Evolutionary conservation across 2,329 filamentous ascomycete species (phyloP).

Genomic region (Blastomyces parvus): DNA sequence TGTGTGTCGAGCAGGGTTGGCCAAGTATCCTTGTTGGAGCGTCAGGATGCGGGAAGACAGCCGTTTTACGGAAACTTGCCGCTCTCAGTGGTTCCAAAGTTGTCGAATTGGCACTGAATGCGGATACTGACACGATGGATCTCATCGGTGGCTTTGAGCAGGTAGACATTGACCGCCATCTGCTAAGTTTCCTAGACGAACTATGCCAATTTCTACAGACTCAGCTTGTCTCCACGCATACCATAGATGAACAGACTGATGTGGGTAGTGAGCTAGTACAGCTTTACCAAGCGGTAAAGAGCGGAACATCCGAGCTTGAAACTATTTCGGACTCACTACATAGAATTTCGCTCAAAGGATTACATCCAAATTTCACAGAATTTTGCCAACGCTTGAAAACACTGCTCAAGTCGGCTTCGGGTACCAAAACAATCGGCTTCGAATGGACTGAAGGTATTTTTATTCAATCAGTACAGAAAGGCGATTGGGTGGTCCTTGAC

Average conservation of each 20-base stretch:
- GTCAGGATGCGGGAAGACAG: slow-evolving; percentile 79
- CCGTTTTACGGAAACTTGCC: slow-evolving; percentile 70
- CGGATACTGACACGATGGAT: slow-evolving; percentile 94
- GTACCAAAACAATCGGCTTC: slow-evolving; percentile 67
- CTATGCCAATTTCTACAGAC: slow-evolving; percentile 45
- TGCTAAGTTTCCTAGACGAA: slow-evolving; percentile 51
- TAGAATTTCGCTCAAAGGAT: slow-evolving; percentile 33
- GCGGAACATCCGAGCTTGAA: slow-evolving; percentile 24
- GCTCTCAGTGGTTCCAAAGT: slow-evolving; percentile 65
- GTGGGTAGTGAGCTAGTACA: slow-evolving; percentile 23
- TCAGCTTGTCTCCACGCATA: slow-evolving; percentile 26
- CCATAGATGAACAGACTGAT: slow-evolving; percentile 18
- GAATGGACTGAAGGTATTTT: slow-evolving; percentile 94
- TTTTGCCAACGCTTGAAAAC: slow-evolving; percentile 42
- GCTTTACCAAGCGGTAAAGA: slow-evolving; percentile 26
- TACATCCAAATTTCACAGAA: slow-evolving; percentile 39
- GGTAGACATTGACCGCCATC: slow-evolving; percentile 66
- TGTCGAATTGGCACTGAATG: slow-evolving; percentile 79
- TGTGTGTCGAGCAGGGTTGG: slow-evolving; percentile 76
- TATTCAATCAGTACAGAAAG: slow-evolving; percentile 73
- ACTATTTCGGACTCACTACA: slow-evolving; percentile 25
- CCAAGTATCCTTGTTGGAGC: slow-evolving; percentile 82
- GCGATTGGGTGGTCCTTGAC: slow-evolving; percentile 88
- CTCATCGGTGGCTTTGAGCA: slow-evolving; percentile 96
- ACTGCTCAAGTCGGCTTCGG: slow-evolving; percentile 45